A percentile compares a stretch with the other conserved stretches of the same genome.
These are phyloP conservation scores for Rhodofomes roseus DNA, from an alignment of 1,284 basidiomycete genomes.

Conservation along the genomic window DNA sequence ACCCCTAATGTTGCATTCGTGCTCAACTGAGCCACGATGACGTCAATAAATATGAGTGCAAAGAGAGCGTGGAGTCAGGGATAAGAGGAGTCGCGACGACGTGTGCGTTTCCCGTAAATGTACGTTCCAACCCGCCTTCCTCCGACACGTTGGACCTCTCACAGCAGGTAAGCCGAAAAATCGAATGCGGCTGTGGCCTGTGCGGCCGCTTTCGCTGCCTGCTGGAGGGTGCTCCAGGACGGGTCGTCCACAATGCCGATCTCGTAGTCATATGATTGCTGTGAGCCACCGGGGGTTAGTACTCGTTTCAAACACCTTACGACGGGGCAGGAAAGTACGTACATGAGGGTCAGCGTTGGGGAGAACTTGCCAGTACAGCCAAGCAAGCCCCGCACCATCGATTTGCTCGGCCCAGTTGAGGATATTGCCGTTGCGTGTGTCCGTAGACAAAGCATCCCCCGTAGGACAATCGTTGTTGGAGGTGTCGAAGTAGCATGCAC, in stretches of 20 bases:
- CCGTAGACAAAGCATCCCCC: conserved; percentile 18
- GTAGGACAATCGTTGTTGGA: conserved; percentile 28
- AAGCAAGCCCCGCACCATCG: conserved; percentile 32
- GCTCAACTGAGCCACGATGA: no score
- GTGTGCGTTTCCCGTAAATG: no score
- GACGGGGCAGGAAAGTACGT: neutral
- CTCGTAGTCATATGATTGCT: neutral
- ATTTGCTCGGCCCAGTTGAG: conserved; percentile 31
- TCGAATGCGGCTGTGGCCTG: neutral
- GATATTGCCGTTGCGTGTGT: conserved; percentile 29
- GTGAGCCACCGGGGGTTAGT: neutral
- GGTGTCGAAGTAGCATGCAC: conserved; percentile 33
- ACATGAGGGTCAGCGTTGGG: conserved; percentile 35
- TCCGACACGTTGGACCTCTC: no score
- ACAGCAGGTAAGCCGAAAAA: neutral
- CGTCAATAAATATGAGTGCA: no score
- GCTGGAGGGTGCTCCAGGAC: neutral
- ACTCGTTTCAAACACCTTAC: neutral
- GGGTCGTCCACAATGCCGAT: neutral
- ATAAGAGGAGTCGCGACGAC: no score
- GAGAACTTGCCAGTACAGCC: conserved; percentile 37
- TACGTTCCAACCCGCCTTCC: no score
- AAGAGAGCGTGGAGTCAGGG: no score
- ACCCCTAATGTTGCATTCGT: no score
- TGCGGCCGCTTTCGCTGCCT: neutral